phyloP scores from a whole-genome alignment of 768 basidiomycete species.

The Mycena floridula region DNA sequence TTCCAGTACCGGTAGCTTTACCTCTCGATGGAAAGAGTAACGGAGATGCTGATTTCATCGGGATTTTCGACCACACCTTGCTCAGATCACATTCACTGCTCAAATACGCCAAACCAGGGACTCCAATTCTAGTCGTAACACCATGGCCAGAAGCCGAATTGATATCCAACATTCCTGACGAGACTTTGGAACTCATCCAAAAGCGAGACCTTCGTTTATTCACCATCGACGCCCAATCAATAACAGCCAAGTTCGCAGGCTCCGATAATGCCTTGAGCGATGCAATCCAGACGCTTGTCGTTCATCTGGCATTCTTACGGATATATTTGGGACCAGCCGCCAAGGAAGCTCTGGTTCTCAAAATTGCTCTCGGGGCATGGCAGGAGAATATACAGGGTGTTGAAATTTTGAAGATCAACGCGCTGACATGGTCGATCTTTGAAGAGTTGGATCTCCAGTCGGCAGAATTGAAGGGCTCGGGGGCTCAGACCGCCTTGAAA shows the following conservation, averaged over 20 bases:
- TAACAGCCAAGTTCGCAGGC: slow-evolving; percentile 38
- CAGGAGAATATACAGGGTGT: slow-evolving; percentile 42
- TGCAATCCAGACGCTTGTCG: slow-evolving; percentile 48
- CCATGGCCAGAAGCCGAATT: slow-evolving; percentile 76
- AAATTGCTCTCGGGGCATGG: slow-evolving; percentile 41
- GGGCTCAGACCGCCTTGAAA: slow-evolving; percentile 33
- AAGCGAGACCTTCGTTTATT: slow-evolving; percentile 53
- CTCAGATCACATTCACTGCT: slow-evolving; percentile 76
- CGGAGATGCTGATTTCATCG: slow-evolving; percentile 62
- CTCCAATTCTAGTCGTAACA: slow-evolving; percentile 69
- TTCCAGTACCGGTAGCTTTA: slow-evolving; percentile 52
- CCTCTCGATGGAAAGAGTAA: slow-evolving; percentile 43
- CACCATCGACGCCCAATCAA: slow-evolving; percentile 48
- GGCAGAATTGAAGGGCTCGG: slow-evolving; percentile 12
- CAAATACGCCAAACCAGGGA: slow-evolving; percentile 55
- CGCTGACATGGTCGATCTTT: slow-evolving; percentile 62
- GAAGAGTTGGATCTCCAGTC: slow-evolving; percentile 44
- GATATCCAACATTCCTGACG: slow-evolving; percentile 53
- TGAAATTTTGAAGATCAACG: slow-evolving; percentile 45
- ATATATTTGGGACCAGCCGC: slow-evolving; percentile 72
- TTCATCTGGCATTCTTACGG: slow-evolving; percentile 77
- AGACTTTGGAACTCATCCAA: slow-evolving; percentile 38
- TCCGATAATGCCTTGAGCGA: slow-evolving; percentile 28
- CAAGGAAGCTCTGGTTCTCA: slow-evolving; percentile 43
- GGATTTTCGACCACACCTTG: slow-evolving; percentile 69